A percentile compares a stretch with the other conserved stretches of the same genome.
Evolutionary conservation across 2,329 filamentous ascomycete genomes (phyloP).

Genomic region (Chrysoporthe deuterocubensis): DNA sequence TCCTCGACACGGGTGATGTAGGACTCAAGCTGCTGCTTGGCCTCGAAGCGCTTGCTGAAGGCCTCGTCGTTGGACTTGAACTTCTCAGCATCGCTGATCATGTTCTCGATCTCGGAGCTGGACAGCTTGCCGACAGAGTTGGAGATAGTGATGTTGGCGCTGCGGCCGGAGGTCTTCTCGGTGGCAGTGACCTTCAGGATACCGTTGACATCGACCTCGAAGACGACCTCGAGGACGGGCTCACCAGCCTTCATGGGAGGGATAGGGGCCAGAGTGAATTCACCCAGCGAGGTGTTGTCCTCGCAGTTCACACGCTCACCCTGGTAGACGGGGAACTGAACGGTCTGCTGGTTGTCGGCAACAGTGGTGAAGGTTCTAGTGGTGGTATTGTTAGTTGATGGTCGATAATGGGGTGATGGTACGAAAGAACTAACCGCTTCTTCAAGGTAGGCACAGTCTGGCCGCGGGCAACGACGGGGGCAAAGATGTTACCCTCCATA

Average conservation of each 20-base stretch:
- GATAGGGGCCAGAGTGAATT: constrained; percentile 91
- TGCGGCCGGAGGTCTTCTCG: constrained; percentile 97
- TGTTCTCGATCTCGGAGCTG: constrained; percentile 91
- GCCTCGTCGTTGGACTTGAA: constrained; percentile 98
- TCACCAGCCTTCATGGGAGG: constrained; percentile 92
- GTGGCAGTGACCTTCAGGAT: constrained; percentile 99
- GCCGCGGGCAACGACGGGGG: constrained; percentile 84
- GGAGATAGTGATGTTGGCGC: constrained; percentile 99
- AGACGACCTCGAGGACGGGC: constrained; percentile 94
- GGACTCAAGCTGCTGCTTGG: constrained; percentile 97
- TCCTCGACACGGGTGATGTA: constrained; percentile 99
- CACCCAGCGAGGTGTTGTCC: constrained; percentile 96
- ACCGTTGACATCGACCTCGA: constrained; percentile 99
- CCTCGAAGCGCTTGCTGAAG: constrained; percentile 99
- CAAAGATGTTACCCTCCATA: constrained; percentile 99
- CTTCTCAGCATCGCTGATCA: constrained; percentile 96
- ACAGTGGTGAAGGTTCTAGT: constrained; percentile 82
- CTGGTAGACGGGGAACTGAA: constrained; percentile 88
- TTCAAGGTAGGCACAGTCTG: constrained; percentile 79
- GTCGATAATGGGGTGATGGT: no score
- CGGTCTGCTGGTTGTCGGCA: constrained; percentile 75
- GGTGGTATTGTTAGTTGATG: constrained; percentile 16
- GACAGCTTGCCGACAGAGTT: constrained; percentile 99
- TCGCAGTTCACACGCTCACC: constrained; percentile 98
- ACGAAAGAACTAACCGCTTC: constrained; percentile 51